Evolutionary conservation across 495 filamentous ascomycete species (phyloP), one percentile per base, ranked within the genome.

Genomic region (Talaromyces ruber): DNA sequence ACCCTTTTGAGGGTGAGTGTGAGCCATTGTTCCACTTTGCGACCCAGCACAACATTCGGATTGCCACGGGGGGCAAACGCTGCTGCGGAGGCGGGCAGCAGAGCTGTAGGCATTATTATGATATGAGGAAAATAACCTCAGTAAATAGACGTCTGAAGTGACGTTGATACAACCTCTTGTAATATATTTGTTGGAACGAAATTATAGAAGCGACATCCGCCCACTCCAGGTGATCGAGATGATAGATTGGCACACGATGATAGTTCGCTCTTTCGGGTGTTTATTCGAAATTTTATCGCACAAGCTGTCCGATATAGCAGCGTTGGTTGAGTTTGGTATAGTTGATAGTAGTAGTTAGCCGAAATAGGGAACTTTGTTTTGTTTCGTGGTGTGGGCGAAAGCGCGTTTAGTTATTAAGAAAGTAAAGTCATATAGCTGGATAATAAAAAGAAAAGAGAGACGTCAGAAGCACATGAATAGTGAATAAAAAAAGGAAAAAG

Each of bases 11-110:
- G 80, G 21, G 95, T 96, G 65, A 90, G 88, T 6, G 94, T 99
- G 75, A 99, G 83, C 93, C 95, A 99, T 60, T 93, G 91, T 79
- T 97, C 94, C 67, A 98, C 91, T 80, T 93, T 96, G 68, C 86
- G 88, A 67, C 88, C 91, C 66, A 99, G 81, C 66, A 99, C 94
- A 65, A 99, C 88, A 71, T 93, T 99, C 63, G 93, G 92, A n/a
- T 92, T 88, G 3, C 91, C 90, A 64, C 94, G 86, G 64, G 95
- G 93, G 65, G 95, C 94, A 80, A 98, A 99, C 66, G 94, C 93
- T 63, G 93, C 92, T 50, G 94, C 94, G 61, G 94, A 97, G 65
- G 93, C 92, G 26, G 94, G 94, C 66, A 99, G 79, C 73, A 99
- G 83, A 82, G 91, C 84, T 62, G 88, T 87, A 72, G 92, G 91